Evolutionary conservation across 1,284 basidiomycete species (phyloP), one percentile per base, ranked within the genome.

Genomic region (Mycosarcoma maydis): DNA sequence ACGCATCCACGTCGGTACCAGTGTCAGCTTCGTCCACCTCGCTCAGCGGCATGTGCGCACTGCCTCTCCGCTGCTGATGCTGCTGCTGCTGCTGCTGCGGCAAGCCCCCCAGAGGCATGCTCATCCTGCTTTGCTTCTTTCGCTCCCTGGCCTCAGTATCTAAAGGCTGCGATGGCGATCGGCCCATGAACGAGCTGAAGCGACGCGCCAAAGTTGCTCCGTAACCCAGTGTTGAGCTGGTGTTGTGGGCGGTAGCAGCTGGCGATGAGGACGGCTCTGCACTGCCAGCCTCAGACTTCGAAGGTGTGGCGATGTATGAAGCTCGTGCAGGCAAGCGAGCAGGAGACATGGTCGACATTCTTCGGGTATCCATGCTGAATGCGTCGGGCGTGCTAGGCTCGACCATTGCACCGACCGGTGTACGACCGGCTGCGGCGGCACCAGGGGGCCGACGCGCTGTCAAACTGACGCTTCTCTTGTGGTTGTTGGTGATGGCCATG

Each of bases 171-270:
- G 72, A 69, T 0, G 77, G 77, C 11, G 72, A 75, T 5, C 75
- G 64, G 17, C 73, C 60, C 38, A 75, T 66, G 49, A 81, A 60
- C 8, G 72, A 70, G 41, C 79, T 78, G 54, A 78, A 77, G 8
- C 78, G 60, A 16, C 75, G 69, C 14, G 71, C 61, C 9, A 80
- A 46, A 0, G 55, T 71, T 1, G 65, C 59, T 11, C 72, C 71
- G n/a, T 72, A 74, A 6, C 62, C 62, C 20, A 65, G 30, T 27
- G 61, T 40, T 41, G 55, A 54, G 46, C 54, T 61, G 7, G 53
- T 68, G 48, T 60, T 60, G 44, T 48, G 20, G 19, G 11, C 40
- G 9, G 48, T 19, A n/a, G 62, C 33, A 19, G 54, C 40, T 32
- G 53, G 52, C 20, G 54, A 39, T 16, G 57, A 43, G 13, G 61